Conservation (phyloP, 768 basidiomycete genomes). For the Lentinula guzmanii region DNA sequence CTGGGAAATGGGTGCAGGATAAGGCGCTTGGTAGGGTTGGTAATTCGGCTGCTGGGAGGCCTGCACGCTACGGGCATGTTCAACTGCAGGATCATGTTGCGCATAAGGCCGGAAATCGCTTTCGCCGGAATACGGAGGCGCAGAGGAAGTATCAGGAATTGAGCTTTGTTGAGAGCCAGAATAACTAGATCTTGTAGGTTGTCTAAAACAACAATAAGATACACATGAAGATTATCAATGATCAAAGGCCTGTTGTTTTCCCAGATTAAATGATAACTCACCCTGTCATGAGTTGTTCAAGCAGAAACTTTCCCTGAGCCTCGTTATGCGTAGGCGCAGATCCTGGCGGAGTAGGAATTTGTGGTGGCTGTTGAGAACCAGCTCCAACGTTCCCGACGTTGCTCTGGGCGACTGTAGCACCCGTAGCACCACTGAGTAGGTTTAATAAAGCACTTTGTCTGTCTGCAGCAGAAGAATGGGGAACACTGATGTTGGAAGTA, state of each 20-base stretch:
- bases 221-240: not conserved
- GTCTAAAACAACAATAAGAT: constrained; percentile 25
- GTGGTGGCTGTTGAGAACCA: constrained; percentile 37
- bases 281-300: constrained; percentile 82
- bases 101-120: constrained; percentile 40
- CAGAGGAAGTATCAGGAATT: constrained; percentile 30
- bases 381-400: constrained; percentile 8
- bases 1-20: constrained; percentile 28
- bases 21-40: constrained; percentile 29
- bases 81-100: constrained; percentile 34
- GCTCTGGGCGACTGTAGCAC: constrained; percentile 22
- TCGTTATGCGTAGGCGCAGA: constrained; percentile 57
- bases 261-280: constrained; percentile 32
- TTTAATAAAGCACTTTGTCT: constrained; percentile 73
- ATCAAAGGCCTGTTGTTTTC: not conserved
- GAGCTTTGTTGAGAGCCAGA: constrained; percentile 38
- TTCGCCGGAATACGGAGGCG: constrained; percentile 42
- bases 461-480: constrained; percentile 44
- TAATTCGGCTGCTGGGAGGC: constrained; percentile 10
- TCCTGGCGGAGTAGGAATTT: constrained; percentile 66
- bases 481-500: constrained; percentile 18
- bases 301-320: constrained; percentile 63
- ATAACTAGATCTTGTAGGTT: constrained; percentile 45
- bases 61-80: constrained; percentile 32
- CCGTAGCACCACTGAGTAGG: constrained; percentile 46